Conservation (phyloP, 169 alveolate genomes). For the Plasmodium cynomolgi region DNA sequence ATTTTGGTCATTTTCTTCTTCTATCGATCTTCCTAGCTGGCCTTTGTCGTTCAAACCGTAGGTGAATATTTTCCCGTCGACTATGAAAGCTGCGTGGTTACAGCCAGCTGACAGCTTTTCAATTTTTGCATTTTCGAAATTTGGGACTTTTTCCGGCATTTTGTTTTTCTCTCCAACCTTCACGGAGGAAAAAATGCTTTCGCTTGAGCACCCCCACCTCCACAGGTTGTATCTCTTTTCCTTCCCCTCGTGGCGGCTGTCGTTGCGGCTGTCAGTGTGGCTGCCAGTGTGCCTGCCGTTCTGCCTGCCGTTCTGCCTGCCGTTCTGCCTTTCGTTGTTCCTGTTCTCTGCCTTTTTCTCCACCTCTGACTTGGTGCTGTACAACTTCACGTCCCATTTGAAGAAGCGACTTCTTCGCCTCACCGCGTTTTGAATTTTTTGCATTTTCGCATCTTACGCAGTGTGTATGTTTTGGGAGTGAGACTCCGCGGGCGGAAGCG, state of each 20-base stretch:
- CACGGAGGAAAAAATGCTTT: constrained; percentile 52
- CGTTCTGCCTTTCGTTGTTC: not conserved
- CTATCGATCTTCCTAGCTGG: constrained; percentile 38
- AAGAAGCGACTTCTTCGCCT: constrained; percentile 5
- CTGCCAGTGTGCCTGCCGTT: too few species aligned
- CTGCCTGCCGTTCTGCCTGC: too few species aligned
- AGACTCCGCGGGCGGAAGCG: not conserved
- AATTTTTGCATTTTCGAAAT: constrained; percentile 57
- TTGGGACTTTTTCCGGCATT: constrained; percentile 35
- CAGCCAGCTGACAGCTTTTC: constrained; percentile 65
- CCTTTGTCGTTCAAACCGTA: constrained; percentile 72
- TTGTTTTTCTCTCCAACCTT: constrained; percentile 52
- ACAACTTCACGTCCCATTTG: not conserved
- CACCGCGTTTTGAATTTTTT: not conserved
- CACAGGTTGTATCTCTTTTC: constrained; percentile 41
- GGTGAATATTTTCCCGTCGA: constrained; percentile 58
- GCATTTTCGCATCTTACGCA: constrained; percentile 41
- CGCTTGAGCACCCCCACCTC: constrained; percentile 75
- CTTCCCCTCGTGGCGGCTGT: not conserved
- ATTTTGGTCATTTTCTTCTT: constrained; percentile 4
- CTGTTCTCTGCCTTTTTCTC: constrained; percentile 14
- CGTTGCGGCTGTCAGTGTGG: too few species aligned
- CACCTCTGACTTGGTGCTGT: constrained; percentile 32
- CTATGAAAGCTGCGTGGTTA: constrained; percentile 55
- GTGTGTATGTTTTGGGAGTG: not conserved